These are phyloP conservation scores for Gynostemma pentaphyllum DNA, from an alignment of 306 rosid species.

Conservation along the genomic window DNA sequence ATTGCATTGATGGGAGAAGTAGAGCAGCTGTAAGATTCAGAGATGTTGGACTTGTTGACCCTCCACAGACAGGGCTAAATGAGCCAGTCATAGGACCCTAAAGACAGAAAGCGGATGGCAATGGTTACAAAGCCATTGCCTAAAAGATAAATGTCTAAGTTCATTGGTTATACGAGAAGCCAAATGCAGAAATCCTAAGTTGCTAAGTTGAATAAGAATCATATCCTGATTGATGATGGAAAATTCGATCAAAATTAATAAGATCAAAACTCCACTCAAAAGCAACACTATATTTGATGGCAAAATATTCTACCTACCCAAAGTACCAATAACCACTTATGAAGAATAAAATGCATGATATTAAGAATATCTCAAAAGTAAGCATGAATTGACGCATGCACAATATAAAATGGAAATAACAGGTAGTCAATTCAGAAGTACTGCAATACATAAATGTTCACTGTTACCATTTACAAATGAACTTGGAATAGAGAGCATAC, in stretches of 20 bases:
- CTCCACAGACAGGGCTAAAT: slow-evolving; percentile 38
- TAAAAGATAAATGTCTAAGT: slow-evolving; percentile 39
- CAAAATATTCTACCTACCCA: neutral
- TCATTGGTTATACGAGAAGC: slow-evolving; percentile 13
- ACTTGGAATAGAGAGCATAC: neutral
- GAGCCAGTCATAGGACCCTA: slow-evolving; percentile 57
- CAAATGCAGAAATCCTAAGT: neutral
- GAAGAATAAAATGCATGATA: neutral
- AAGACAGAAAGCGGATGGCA: slow-evolving; percentile 27
- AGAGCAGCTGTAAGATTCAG: slow-evolving; percentile 29
- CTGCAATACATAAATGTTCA: neutral
- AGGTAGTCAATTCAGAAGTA: neutral
- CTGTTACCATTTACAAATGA: neutral
- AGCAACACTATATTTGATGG: neutral
- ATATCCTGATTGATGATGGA: neutral
- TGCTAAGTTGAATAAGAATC: too few relatives aligned
- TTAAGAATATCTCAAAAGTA: neutral
- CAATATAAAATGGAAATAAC: neutral
- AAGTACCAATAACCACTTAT: neutral
- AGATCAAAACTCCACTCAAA: neutral
- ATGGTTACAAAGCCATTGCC: slow-evolving; percentile 44
- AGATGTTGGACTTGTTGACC: slow-evolving; percentile 42
- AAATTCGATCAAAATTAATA: neutral
- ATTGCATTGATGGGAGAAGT: slow-evolving; percentile 59
- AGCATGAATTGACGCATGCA: neutral